These are phyloP conservation scores for Mycena maculata DNA, from an alignment of 768 basidiomycete species.

Conservation along the genomic window DNA sequence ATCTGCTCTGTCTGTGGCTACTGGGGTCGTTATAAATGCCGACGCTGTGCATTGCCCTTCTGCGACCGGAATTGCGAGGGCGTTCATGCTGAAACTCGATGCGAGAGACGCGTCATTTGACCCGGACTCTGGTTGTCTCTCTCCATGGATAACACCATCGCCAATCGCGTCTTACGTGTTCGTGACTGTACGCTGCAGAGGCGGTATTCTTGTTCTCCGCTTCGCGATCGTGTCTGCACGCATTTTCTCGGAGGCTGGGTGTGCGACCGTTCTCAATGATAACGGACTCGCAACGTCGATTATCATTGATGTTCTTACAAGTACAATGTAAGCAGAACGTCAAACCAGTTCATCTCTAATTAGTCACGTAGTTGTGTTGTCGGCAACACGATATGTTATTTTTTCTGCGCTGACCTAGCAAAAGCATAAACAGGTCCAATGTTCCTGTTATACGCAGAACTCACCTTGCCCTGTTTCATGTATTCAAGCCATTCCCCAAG, in stretches of 20 bases:
- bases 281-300: too few species aligned
- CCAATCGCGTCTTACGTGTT: background rate
- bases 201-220: too few species aligned
- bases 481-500: constrained; percentile 33
- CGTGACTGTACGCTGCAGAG: too few species aligned
- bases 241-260: too few species aligned
- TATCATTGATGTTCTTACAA: too few species aligned
- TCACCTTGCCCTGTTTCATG: constrained; percentile 35
- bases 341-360: too few species aligned
- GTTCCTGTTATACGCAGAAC: background rate
- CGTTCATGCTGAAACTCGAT: constrained; percentile 83
- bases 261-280: too few species aligned
- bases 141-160: too few species aligned
- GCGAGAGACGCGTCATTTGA: constrained; percentile 77
- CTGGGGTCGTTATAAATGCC: constrained; percentile 84
- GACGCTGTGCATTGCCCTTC: constrained; percentile 79
- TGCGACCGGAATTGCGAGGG: constrained; percentile 80
- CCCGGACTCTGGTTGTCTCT: too few species aligned
- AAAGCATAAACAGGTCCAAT: background rate
- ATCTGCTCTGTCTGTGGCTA: constrained; percentile 91
- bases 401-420: constrained; percentile 34
- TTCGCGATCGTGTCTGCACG: too few species aligned
- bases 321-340: too few species aligned
- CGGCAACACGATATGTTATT: constrained; percentile 32
- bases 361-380: background rate